Evolutionary conservation across 306 rosid genomes (phyloP).

Genomic region (Gynostemma pentaphyllum): DNA sequence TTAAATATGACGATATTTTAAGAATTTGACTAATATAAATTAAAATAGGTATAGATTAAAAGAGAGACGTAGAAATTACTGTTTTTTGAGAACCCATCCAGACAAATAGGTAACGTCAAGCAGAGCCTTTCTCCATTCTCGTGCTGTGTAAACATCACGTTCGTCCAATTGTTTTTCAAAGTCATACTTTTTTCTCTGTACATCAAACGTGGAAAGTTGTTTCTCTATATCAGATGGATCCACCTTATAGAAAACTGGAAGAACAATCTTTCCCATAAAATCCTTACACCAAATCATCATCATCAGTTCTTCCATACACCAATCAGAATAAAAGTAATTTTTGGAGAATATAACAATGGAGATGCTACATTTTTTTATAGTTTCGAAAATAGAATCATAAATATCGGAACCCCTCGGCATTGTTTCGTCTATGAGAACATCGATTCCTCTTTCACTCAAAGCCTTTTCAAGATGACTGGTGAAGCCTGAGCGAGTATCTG

Average conservation of each 20-base stretch:
- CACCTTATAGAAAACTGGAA: too few species aligned
- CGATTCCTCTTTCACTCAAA: too few species aligned
- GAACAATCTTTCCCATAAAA: neutral
- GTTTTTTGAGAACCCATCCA: neutral
- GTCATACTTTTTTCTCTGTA: too few species aligned
- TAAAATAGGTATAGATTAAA: too few species aligned
- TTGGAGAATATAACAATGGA: neutral
- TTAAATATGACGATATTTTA: too few species aligned
- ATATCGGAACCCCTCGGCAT: neutral
- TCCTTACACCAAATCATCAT: neutral
- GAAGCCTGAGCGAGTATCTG: too few species aligned
- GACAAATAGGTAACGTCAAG: neutral
- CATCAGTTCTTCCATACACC: slow-evolving; percentile 5
- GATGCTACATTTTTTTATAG: neutral
- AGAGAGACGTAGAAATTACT: neutral
- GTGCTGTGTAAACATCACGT: too few species aligned
- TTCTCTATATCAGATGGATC: neutral
- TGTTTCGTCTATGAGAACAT: neutral
- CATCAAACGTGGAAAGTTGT: neutral
- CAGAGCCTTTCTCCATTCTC: neutral
- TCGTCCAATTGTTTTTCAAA: neutral
- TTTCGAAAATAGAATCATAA: neutral
- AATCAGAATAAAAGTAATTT: neutral
- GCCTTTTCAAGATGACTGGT: too few species aligned
- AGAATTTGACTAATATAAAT: too few species aligned